These are phyloP conservation scores for Penicillium lagena DNA, from an alignment of 495 filamentous ascomycete genomes.

Conservation along the genomic window DNA sequence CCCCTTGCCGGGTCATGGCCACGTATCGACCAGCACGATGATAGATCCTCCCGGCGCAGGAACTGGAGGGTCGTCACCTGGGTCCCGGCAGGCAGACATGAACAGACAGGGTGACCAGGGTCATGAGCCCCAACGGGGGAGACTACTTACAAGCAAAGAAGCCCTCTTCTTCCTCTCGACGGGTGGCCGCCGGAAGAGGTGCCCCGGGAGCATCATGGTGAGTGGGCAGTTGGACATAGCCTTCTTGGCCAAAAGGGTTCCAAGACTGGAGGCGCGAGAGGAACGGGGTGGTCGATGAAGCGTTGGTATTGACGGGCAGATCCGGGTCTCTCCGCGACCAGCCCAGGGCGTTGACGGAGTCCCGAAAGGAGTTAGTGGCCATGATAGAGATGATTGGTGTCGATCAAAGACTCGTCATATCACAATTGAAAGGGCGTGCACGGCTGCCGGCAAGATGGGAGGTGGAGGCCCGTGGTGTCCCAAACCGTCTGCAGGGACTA, in stretches of 20 bases:
- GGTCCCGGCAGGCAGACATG: slow-evolving; percentile 10
- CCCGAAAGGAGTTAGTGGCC: slow-evolving; percentile 85
- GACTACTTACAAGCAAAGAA: slow-evolving; percentile 89
- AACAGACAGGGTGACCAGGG: slow-evolving; percentile 16
- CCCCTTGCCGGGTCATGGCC: not conserved
- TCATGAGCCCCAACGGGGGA: slow-evolving; percentile 9
- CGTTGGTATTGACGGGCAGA: slow-evolving; percentile 71
- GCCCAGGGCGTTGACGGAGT: slow-evolving; percentile 89
- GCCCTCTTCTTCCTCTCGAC: slow-evolving; percentile 89
- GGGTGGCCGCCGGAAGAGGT: slow-evolving; percentile 74
- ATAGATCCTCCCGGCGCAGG: slow-evolving; percentile 30
- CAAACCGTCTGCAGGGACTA: slow-evolving; percentile 37
- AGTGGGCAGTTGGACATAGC: slow-evolving; percentile 89
- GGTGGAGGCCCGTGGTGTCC: slow-evolving; percentile 12
- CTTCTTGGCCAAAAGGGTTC: slow-evolving; percentile 83
- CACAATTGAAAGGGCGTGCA: slow-evolving; percentile 11
- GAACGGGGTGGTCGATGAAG: slow-evolving; percentile 60
- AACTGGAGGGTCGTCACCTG: slow-evolving; percentile 35
- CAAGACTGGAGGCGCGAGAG: slow-evolving; percentile 74
- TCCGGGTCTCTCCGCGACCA: slow-evolving; percentile 87
- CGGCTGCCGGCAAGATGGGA: slow-evolving; percentile 19
- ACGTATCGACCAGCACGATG: slow-evolving; percentile 15
- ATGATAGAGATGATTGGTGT: slow-evolving; percentile 42
- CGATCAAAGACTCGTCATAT: slow-evolving; percentile 1
- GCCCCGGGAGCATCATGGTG: slow-evolving; percentile 71